These are phyloP conservation scores for Rhodotorula kratochvilovae DNA, from an alignment of 768 basidiomycete genomes.

Conservation along the genomic window DNA sequence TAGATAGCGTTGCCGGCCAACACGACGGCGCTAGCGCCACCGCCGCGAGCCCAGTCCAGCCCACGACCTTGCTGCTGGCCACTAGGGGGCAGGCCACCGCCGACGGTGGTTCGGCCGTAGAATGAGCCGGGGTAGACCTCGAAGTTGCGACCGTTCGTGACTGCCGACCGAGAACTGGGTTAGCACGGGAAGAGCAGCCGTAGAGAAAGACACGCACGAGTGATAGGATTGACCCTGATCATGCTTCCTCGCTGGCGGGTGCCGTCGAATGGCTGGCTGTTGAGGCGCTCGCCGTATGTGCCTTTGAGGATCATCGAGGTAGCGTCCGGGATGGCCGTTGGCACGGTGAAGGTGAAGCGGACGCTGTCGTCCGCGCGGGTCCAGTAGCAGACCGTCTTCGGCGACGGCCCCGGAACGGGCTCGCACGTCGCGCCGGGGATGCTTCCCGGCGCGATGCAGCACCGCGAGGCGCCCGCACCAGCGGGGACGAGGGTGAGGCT, in stretches of 20 bases:
- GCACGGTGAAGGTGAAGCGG: neutral
- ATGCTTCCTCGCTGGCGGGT: neutral
- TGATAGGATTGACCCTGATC: rapidly evolving
- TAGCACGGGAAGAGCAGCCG: neutral
- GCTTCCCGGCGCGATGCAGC: too few species aligned
- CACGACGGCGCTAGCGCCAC: neutral
- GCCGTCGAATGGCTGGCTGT: neutral
- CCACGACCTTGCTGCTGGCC: neutral
- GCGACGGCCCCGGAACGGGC: too few species aligned
- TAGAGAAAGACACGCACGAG: neutral
- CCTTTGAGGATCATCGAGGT: neutral
- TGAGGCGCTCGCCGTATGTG: neutral
- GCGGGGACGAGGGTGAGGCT: too few species aligned
- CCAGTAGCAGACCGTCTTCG: neutral
- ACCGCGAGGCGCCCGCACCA: too few species aligned
- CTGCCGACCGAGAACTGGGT: neutral
- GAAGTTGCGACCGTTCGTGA: neutral
- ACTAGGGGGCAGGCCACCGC: neutral
- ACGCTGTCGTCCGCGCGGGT: neutral
- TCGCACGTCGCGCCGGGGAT: too few species aligned
- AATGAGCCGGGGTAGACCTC: neutral
- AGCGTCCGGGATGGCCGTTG: neutral
- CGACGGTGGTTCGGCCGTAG: neutral
- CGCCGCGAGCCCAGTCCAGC: neutral
- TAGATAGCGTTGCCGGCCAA: neutral